These are phyloP conservation scores for Lignosus rhinocerotis DNA, from an alignment of 1,284 basidiomycete species.

Conservation along the genomic window DNA sequence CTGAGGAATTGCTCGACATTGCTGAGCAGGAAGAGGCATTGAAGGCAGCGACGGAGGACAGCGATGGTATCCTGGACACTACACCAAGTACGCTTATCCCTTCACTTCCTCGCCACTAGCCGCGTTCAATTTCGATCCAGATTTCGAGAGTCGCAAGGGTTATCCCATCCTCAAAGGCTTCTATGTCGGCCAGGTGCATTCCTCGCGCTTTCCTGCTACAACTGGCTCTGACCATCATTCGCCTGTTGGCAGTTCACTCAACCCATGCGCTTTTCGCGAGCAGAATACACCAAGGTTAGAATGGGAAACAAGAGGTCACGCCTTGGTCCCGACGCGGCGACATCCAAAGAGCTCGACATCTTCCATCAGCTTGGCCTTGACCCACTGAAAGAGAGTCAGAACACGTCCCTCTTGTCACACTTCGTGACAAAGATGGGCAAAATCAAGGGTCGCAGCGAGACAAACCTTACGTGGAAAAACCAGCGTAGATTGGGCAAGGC, in stretches of 20 bases:
- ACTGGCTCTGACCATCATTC: not conserved
- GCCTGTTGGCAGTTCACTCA: conserved; percentile 31
- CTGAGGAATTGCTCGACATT: conserved; percentile 1
- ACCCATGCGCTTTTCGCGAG: conserved; percentile 29
- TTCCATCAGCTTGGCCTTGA: conserved; percentile 70
- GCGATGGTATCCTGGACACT: conserved; percentile 3
- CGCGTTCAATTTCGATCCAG: not conserved
- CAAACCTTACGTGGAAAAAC: conserved; percentile 77
- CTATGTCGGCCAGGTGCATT: conserved; percentile 6
- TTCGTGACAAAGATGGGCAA: conserved; percentile 87
- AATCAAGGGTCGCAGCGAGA: conserved; percentile 71
- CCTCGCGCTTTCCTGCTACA: not conserved
- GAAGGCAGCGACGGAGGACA: not conserved
- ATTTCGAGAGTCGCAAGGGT: not conserved
- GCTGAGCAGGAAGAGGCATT: conserved; percentile 7
- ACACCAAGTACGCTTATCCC: conserved; percentile 1
- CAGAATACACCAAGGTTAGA: conserved; percentile 23
- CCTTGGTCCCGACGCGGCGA: conserved; percentile 52
- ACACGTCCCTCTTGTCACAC: conserved; percentile 64
- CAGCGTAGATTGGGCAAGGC: conserved; percentile 87
- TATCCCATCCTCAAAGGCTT: conserved; percentile 19
- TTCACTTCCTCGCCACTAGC: not conserved
- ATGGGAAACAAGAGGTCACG: conserved; percentile 29
- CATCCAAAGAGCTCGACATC: conserved; percentile 59
- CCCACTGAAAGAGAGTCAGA: conserved; percentile 68